Percentiles rank a stretch among this genome's conserved stretches.
phyloP scores from a whole-genome alignment of 208 protist genomes.

The Leishmania arabica region DNA sequence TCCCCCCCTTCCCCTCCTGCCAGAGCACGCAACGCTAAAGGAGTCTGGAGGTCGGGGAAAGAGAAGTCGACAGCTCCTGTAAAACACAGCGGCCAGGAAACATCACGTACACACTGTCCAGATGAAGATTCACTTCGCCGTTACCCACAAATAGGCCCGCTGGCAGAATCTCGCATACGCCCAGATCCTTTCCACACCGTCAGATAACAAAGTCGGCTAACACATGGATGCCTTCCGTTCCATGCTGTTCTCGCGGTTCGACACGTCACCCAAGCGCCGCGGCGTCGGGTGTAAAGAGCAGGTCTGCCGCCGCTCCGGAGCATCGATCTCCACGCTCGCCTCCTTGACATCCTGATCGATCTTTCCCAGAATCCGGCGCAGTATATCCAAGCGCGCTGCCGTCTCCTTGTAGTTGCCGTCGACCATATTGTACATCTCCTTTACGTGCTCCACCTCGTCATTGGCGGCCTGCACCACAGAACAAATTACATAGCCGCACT shows the following conservation, averaged over 20 bases:
- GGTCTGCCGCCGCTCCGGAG: constrained; percentile 4
- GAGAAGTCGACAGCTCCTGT: too few relatives aligned
- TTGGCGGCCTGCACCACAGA: constrained; percentile 19
- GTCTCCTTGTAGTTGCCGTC: constrained; percentile 43
- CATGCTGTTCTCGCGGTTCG: constrained; percentile 31
- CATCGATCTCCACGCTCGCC: constrained; percentile 37
- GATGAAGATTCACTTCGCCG: background rate
- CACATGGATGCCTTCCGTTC: constrained; percentile 7
- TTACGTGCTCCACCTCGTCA: constrained; percentile 36
- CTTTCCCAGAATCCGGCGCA: constrained; percentile 46
- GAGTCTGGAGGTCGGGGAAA: too few relatives aligned
- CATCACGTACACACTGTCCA: too few relatives aligned
- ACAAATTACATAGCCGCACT: constrained; percentile 18
- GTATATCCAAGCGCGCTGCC: constrained; percentile 33
- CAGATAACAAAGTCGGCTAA: background rate
- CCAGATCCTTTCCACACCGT: background rate
- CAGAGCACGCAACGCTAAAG: too few relatives aligned
- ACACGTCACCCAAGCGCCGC: constrained; percentile 23
- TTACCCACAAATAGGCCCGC: background rate
- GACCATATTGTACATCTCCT: constrained; percentile 35
- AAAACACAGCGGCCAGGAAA: too few relatives aligned
- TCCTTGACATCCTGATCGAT: constrained; percentile 62
- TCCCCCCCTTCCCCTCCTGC: too few relatives aligned
- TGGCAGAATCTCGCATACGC: background rate
- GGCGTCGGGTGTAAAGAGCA: background rate